phyloP scores from a whole-genome alignment of 2,329 filamentous ascomycete genomes.

The Lachnellula suecica region DNA sequence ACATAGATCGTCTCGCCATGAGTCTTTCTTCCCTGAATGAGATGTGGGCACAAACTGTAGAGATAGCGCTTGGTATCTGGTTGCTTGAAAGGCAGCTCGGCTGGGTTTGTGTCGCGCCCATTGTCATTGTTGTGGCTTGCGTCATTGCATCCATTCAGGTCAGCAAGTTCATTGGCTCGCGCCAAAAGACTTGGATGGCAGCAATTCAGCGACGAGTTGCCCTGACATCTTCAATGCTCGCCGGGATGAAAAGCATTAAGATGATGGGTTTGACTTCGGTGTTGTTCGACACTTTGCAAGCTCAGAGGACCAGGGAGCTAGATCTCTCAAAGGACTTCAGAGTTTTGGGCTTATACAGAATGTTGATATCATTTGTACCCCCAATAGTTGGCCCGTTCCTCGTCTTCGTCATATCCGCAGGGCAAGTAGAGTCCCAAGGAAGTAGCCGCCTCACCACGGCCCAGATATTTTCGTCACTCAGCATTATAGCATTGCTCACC shows the following conservation, averaged over 20 bases:
- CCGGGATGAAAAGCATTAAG: slow-evolving; percentile 1
- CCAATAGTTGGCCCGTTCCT: neutral
- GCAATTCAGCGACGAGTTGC: neutral
- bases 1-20: slow-evolving; percentile 28
- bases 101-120: neutral
- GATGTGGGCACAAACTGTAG: slow-evolving; percentile 37
- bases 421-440: too few relatives aligned
- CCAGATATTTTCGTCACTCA: neutral
- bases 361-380: neutral
- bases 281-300: neutral
- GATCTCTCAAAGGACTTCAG: neutral
- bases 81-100: slow-evolving; percentile 33
- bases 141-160: neutral
- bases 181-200: neutral
- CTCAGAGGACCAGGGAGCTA: neutral
- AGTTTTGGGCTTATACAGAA: neutral
- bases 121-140: neutral
- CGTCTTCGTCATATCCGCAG: too few relatives aligned
- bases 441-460: neutral
- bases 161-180: neutral
- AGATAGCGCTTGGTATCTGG: slow-evolving; percentile 35
- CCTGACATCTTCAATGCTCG: neutral
- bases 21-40: slow-evolving; percentile 30
- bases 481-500: neutral
- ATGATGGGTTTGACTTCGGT: neutral